These are phyloP conservation scores for Luzula sylvatica DNA, from an alignment of 176 grass and related monocot species.

Conservation along the genomic window DNA sequence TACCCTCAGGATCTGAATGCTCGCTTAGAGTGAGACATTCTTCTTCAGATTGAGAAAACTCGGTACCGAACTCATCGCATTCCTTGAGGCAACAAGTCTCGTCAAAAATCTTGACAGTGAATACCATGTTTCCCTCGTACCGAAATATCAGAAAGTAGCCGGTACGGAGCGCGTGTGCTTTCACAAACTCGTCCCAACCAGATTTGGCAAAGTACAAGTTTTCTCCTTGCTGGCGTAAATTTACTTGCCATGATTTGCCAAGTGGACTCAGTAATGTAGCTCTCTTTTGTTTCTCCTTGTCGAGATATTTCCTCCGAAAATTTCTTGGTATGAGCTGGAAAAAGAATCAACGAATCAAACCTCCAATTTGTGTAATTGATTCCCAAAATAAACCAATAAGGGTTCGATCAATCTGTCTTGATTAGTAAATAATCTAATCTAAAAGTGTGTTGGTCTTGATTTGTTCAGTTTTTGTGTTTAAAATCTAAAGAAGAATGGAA, in stretches of 20 bases:
- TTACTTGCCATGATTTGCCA: constrained; percentile 28
- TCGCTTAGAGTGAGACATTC: constrained; percentile 3
- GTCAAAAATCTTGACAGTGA: constrained; percentile 25
- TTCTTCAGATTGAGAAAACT: background rate
- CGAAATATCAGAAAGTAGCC: constrained; percentile 30
- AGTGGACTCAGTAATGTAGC: constrained; percentile 20
- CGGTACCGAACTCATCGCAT: constrained; percentile 9
- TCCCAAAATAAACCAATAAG: too few species aligned
- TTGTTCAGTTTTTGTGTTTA: too few species aligned
- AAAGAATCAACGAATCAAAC: background rate
- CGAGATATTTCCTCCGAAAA: constrained; percentile 12
- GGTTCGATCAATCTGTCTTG: too few species aligned
- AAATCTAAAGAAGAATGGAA: too few species aligned
- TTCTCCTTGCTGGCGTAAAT: constrained; percentile 11
- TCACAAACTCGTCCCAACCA: constrained; percentile 6
- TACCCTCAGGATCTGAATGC: background rate
- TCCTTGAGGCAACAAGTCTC: constrained; percentile 24
- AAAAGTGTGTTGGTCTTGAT: too few species aligned
- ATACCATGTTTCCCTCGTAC: constrained; percentile 24
- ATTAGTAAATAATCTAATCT: too few species aligned
- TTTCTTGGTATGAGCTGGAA: constrained; percentile 21
- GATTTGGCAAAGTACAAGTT: constrained; percentile 17
- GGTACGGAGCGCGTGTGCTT: constrained; percentile 3
- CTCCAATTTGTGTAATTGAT: too few species aligned
- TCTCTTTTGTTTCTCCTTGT: background rate